Evolutionary conservation across 1,284 basidiomycete species (phyloP), one percentile per base, ranked within the genome.

Genomic region (Puccinia coronata): DNA sequence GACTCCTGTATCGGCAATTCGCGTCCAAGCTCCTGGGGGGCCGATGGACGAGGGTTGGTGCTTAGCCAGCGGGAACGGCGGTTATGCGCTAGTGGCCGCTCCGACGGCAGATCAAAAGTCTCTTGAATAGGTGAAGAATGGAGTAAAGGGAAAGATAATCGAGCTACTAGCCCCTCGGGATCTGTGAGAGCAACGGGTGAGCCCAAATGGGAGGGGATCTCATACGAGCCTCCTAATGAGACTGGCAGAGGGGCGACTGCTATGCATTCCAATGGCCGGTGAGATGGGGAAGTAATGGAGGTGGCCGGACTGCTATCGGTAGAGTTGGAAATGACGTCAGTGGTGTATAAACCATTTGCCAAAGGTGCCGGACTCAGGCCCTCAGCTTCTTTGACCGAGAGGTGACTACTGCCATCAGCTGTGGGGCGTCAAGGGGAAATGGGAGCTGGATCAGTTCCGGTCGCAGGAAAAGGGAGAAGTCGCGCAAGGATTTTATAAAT

Each of bases 131-230:
- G 61, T 34, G 61, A 65, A 20, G 61, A 65, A 41, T 34, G 41
- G 36, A 65, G 41, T 41, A 65, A 39, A 39, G 61, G 61, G 39
- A 41, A 65, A 41, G 61, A 65, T 28, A 41, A 43, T 34, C 61
- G 36, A 41, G 61, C 61, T 18, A 23, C 8, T n/a, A 39, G 31
- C 61, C 61, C 36, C 61, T 41, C 61, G 61, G 61, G 36, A 65
- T 65, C 61, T 65, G 36, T 41, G 12, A 65, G 18, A 65, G 61
- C 36, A 43, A 65, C 61, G 11, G 61, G 61, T 65, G 61, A 65
- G 39, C 36, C 61, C 61, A 43, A 41, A 41, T 65, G 61, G 41
- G 61, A 39, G 36, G 20, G 36, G 41, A 65, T 65, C 61, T 65
- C 61, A 65, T 4, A n/a, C 18, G 36, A 65, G 31, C 25, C 36